These are phyloP conservation scores for Dimargaris cristalligena DNA, from an alignment of 192 early-diverging fungal genomes.

Conservation along the genomic window DNA sequence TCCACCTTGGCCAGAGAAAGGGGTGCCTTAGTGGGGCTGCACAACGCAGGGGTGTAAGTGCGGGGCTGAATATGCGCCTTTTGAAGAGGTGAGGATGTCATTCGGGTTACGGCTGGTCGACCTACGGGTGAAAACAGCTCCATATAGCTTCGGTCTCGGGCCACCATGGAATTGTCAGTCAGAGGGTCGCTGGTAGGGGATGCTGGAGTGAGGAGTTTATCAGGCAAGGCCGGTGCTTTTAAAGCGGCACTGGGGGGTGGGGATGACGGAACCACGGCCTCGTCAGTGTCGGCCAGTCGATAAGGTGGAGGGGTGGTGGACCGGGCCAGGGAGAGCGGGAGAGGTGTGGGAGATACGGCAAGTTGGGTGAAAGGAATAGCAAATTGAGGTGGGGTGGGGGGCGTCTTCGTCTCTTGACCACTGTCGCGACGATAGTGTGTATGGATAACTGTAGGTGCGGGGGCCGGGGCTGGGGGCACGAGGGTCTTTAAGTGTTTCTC, in stretches of 20 bases:
- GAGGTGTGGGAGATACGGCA: background rate
- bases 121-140: slow-evolving; percentile 7
- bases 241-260: background rate
- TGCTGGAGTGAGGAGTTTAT: background rate
- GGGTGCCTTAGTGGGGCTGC: background rate
- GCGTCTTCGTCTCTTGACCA: background rate
- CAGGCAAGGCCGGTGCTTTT: no score
- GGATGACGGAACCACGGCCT: background rate
- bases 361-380: background rate
- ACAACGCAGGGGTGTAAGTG: background rate
- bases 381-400: background rate
- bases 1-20: no score
- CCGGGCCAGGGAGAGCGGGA: background rate
- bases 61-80: background rate
- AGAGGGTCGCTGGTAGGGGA: background rate
- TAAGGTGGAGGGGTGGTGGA: background rate
- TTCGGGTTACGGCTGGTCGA: background rate
- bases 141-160: slow-evolving; percentile 6
- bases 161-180: slow-evolving; percentile 1
- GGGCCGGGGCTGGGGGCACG: no score
- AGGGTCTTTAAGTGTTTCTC: no score
- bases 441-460: no score
- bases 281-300: background rate
- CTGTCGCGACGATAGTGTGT: no score
- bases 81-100: background rate